These are phyloP conservation scores for Stagonosporopsis chrysanthemi DNA, from an alignment of 2,329 filamentous ascomycete genomes.

Conservation along the genomic window DNA sequence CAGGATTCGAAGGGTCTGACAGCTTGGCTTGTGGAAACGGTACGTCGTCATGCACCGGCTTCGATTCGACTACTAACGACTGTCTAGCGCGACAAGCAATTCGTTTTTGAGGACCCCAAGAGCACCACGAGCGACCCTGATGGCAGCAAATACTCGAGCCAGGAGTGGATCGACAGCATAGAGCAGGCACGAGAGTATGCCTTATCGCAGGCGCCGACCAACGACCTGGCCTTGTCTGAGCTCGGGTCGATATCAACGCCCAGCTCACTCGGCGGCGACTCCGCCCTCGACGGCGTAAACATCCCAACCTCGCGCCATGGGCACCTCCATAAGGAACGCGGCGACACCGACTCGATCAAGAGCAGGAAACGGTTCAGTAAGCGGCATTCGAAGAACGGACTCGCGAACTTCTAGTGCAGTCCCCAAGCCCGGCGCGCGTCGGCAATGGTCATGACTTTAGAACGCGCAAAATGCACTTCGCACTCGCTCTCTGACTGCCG, in stretches of 20 bases:
- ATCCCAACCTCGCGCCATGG: slow-evolving; percentile 62
- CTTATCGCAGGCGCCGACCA: slow-evolving; percentile 72
- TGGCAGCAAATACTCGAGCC: slow-evolving; percentile 71
- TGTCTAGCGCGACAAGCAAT: slow-evolving; percentile 84
- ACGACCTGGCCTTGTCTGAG: slow-evolving; percentile 57
- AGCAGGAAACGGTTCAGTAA: slow-evolving; percentile 80
- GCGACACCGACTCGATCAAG: slow-evolving; percentile 63
- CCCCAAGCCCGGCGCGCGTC: neutral
- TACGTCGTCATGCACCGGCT: slow-evolving; percentile 60
- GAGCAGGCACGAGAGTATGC: slow-evolving; percentile 88
- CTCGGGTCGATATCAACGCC: slow-evolving; percentile 72
- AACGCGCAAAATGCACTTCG: no score
- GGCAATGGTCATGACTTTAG: no score
- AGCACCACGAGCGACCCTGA: slow-evolving; percentile 69
- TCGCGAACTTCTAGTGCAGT: slow-evolving; percentile 76
- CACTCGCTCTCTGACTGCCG: slow-evolving; percentile 15
- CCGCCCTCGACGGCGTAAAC: slow-evolving; percentile 53
- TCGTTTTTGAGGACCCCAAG: slow-evolving; percentile 93
- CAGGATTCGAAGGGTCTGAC: slow-evolving; percentile 86
- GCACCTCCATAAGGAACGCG: slow-evolving; percentile 56
- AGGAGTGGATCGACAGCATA: slow-evolving; percentile 92
- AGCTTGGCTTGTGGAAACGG: slow-evolving; percentile 91
- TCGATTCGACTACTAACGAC: neutral
- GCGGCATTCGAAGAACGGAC: slow-evolving; percentile 91
- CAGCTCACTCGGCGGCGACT: slow-evolving; percentile 71